Evolutionary conservation across 768 basidiomycete species (phyloP).

Genomic region (Kwoniella pini): DNA sequence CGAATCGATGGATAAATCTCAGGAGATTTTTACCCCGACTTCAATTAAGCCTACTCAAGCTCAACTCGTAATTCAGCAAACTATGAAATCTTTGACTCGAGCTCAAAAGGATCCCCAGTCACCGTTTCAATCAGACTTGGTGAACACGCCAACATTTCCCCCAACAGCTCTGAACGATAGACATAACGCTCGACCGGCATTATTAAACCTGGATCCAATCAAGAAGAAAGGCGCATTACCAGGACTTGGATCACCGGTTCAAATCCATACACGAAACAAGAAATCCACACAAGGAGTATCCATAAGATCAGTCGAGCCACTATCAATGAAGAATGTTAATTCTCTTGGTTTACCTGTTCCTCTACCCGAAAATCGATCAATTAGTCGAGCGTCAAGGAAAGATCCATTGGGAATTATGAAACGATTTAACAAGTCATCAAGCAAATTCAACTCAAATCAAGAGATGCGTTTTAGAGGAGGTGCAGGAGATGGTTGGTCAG

Average conservation of each 20-base stretch:
- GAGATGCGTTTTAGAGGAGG: constrained; percentile 9
- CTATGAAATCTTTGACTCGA: not conserved
- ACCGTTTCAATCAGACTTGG: not conserved
- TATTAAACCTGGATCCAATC: not conserved
- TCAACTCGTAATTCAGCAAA: constrained; percentile 5
- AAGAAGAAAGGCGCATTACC: not conserved
- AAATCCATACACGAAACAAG: not conserved
- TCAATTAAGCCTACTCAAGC: not conserved
- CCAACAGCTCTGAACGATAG: not conserved
- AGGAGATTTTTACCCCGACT: constrained; percentile 10
- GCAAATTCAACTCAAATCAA: not conserved
- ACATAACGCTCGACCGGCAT: not conserved
- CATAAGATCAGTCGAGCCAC: not conserved
- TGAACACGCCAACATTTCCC: not conserved
- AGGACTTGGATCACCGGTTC: not conserved
- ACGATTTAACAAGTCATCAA: constrained; percentile 6
- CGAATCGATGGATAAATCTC: not conserved
- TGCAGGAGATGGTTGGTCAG: constrained; percentile 15
- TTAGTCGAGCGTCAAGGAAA: constrained; percentile 1
- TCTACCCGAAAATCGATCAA: not conserved
- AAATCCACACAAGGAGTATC: not conserved
- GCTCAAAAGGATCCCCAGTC: not conserved
- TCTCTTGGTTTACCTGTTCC: constrained; percentile 12
- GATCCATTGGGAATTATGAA: constrained; percentile 18
- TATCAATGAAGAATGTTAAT: constrained; percentile 14